phyloP scores from a whole-genome alignment of 129 eudicot species.

The Centaurea solstitialis region DNA sequence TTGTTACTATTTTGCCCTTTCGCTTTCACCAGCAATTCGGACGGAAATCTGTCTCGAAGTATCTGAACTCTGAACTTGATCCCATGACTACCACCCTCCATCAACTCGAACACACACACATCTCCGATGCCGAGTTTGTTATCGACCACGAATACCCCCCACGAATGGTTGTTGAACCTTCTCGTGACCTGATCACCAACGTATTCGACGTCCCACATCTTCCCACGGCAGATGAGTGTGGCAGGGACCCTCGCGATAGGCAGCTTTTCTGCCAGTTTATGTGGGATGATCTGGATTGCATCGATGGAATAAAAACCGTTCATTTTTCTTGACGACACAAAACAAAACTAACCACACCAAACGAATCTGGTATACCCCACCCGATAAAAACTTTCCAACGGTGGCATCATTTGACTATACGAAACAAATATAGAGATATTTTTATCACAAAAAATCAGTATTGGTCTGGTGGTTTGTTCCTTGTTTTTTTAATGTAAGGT shows the following conservation, averaged over 20 bases:
- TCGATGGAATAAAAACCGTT: background rate
- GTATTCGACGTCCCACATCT: conserved; percentile 28
- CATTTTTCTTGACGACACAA: background rate
- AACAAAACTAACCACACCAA: background rate
- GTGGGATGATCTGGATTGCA: conserved; percentile 23
- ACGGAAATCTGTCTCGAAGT: conserved; percentile 25
- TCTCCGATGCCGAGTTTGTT: conserved; percentile 40
- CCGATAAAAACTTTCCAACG: background rate
- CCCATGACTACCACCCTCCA: background rate
- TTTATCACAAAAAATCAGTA: too few species aligned
- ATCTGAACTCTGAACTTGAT: conserved; percentile 35
- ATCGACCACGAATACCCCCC: conserved; percentile 31
- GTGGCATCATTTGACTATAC: too few species aligned
- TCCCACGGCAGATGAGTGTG: conserved; percentile 13
- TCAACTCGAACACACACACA: conserved; percentile 38
- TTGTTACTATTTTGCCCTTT: conserved; percentile 2
- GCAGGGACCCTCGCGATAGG: conserved; percentile 22
- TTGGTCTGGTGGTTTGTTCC: too few species aligned
- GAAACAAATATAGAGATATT: too few species aligned
- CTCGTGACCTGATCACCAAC: background rate
- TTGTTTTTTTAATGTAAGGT: too few species aligned
- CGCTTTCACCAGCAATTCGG: conserved; percentile 17
- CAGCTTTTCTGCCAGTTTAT: background rate
- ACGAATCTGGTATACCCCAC: background rate
- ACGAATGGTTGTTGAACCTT: conserved; percentile 12